Evolutionary conservation across 306 rosid genomes (phyloP).

Genomic region (Purshia tridentata): DNA sequence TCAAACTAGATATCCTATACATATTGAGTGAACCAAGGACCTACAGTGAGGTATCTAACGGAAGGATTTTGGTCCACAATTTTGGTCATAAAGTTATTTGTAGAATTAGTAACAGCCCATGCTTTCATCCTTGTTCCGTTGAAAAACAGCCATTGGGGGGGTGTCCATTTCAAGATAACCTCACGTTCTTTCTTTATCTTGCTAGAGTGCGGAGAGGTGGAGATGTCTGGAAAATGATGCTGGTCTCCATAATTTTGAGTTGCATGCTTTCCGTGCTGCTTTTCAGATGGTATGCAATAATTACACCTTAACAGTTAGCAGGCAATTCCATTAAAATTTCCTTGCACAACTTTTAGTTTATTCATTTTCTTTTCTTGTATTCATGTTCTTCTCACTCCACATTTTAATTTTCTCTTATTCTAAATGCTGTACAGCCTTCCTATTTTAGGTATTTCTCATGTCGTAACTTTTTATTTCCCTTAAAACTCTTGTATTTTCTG

Average conservation of each 20-base stretch:
- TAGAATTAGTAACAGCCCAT: too few species aligned
- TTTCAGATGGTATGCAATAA: constrained; percentile 74
- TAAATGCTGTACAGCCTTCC: not conserved
- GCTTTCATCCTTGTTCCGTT: too few species aligned
- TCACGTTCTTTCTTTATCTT: constrained; percentile 30
- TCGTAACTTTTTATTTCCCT: not conserved
- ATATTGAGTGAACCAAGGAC: too few species aligned
- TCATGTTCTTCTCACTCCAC: not conserved
- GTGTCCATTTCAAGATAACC: not conserved
- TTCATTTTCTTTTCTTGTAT: not conserved
- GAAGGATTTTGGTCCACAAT: too few species aligned
- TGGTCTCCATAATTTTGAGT: constrained; percentile 79
- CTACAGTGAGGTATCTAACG: too few species aligned
- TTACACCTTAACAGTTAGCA: constrained; percentile 1
- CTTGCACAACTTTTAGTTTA: not conserved
- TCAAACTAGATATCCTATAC: too few species aligned
- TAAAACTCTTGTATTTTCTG: constrained; percentile 20
- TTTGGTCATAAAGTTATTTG: too few species aligned
- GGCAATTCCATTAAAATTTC: not conserved
- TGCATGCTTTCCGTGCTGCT: constrained; percentile 89
- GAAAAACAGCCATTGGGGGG: too few species aligned
- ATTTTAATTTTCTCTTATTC: not conserved
- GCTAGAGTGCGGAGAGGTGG: constrained; percentile 97
- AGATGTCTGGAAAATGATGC: constrained; percentile 59
- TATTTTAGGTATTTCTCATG: not conserved